Conservation (phyloP, 2,329 filamentous ascomycete genomes). For the Beauveria australis region DNA sequence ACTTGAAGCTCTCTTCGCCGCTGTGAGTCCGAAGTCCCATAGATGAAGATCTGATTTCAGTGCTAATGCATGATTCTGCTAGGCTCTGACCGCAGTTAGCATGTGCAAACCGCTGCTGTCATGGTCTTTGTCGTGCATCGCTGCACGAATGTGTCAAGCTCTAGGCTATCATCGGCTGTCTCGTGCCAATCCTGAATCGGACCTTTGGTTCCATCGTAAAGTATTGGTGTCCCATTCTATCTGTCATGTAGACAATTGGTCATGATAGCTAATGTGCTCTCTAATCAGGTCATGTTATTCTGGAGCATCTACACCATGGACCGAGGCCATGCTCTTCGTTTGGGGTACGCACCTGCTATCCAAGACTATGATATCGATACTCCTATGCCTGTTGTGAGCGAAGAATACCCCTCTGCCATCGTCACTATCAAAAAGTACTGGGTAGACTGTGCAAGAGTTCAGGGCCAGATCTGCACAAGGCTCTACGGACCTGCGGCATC, state of each 20-base stretch:
- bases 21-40: background rate
- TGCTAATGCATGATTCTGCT: background rate
- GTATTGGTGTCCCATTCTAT: background rate
- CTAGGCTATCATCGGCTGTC: constrained; percentile 1
- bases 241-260: background rate
- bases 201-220: constrained; percentile 2
- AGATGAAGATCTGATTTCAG: background rate
- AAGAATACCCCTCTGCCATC: background rate
- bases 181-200: background rate
- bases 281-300: background rate
- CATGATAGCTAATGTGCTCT: background rate
- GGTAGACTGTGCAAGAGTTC: constrained; percentile 2
- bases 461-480: background rate
- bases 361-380: constrained; percentile 4
- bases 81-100: background rate
- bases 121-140: background rate
- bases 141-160: constrained; percentile 1
- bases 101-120: constrained; percentile 1
- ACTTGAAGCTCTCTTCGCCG: background rate
- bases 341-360: background rate
- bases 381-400: background rate
- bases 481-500: constrained; percentile 2
- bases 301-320: constrained; percentile 7
- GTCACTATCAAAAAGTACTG: background rate
- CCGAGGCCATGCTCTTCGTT: background rate